phyloP scores from a whole-genome alignment of 129 eudicot species.

The Flaveria ramosissima region DNA sequence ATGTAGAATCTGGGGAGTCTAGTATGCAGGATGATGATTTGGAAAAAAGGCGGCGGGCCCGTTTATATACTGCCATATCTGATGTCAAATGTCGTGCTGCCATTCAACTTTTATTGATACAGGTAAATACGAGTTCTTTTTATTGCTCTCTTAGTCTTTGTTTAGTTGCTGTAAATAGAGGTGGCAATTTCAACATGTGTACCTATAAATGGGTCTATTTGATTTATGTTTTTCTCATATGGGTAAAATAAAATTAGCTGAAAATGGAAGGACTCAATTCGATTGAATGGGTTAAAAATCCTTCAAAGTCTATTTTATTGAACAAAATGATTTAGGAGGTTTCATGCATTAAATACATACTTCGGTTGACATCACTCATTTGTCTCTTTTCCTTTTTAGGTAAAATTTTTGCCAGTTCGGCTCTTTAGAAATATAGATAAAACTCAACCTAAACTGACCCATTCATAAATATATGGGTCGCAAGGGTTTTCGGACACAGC shows the following conservation, averaged over 20 bases:
- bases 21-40: constrained; percentile 44
- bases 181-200: neutral
- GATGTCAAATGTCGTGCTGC: constrained; percentile 91
- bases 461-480: neutral
- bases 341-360: neutral
- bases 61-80: constrained; percentile 59
- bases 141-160: neutral
- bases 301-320: neutral
- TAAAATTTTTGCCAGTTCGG: neutral
- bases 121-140: constrained; percentile 55
- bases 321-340: neutral
- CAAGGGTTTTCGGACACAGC: constrained; percentile 2
- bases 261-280: neutral
- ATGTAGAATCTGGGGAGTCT: constrained; percentile 49
- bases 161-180: neutral
- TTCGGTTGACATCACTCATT: neutral
- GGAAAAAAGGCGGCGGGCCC: constrained; percentile 47
- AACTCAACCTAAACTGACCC: neutral
- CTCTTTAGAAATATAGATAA: neutral
- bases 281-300: neutral
- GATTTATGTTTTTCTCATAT: neutral
- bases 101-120: constrained; percentile 83
- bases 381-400: neutral
- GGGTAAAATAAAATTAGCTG: neutral
- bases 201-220: neutral